Evolutionary conservation across 1,284 basidiomycete genomes (phyloP).

Genomic region (Clitocybe nebularis): DNA sequence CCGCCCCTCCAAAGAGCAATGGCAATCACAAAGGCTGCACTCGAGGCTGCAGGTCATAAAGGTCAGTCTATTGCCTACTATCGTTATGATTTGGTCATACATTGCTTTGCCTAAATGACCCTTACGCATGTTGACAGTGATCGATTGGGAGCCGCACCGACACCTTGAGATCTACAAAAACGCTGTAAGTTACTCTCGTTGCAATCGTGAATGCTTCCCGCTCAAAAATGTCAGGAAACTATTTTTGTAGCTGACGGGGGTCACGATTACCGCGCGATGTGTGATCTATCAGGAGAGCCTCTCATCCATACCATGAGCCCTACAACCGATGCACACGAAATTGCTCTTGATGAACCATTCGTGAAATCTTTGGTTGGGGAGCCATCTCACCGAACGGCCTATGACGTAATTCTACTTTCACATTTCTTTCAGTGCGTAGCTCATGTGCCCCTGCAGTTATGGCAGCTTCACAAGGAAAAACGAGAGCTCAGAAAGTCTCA

Average conservation of each 20-base stretch:
- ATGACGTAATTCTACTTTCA: constrained; percentile 26
- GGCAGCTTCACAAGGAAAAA: constrained; percentile 42
- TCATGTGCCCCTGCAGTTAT: constrained; percentile 23
- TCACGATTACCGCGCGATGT: constrained; percentile 36
- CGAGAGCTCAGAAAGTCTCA: constrained; percentile 36
- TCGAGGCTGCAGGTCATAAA: constrained; percentile 50
- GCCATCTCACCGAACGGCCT: constrained; percentile 28
- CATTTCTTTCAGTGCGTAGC: not conserved
- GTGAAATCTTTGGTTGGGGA: constrained; percentile 33
- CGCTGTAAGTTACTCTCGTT: constrained; percentile 30
- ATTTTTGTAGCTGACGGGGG: constrained; percentile 42
- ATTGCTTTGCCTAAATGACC: not conserved
- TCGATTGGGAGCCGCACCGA: constrained; percentile 49
- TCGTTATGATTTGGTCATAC: no score
- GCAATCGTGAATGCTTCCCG: not conserved
- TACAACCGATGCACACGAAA: constrained; percentile 25
- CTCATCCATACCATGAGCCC: constrained; percentile 38
- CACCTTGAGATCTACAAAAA: constrained; percentile 48
- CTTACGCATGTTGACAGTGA: constrained; percentile 31
- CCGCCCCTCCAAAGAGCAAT: constrained; percentile 51
- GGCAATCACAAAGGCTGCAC: constrained; percentile 47
- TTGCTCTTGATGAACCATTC: constrained; percentile 26
- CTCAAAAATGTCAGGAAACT: constrained; percentile 29
- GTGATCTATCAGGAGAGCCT: constrained; percentile 38
- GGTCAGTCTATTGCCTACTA: constrained; percentile 12